Evolutionary conservation across 495 filamentous ascomycete genomes (phyloP), one percentile per base, ranked within the genome.

Genomic region (Tuber calosporum): DNA sequence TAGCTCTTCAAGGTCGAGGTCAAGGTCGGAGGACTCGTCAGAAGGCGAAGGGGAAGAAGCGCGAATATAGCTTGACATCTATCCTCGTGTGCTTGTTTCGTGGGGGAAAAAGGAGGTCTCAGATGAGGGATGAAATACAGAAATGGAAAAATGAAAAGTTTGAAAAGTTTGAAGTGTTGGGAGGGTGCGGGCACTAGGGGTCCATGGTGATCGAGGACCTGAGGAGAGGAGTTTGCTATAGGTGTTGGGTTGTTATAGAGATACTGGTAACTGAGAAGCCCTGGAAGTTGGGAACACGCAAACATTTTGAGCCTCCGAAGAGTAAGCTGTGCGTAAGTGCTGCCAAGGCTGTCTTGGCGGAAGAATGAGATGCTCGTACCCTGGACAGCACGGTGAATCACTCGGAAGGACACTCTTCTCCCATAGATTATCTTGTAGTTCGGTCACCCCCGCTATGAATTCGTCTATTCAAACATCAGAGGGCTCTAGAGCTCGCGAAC

Each of bases 1-100:
- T n/a, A 81, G 79, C 40, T 78, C 77, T 72, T 76, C 78, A 66
- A 80, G 77, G 39, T 80, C 78, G 19, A 80, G 78, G 69, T 80
- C 79, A 40, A 80, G 74, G 71, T 81, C 79, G 39, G 79, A 81
- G 58, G 79, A 81, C 53, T 78, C 72, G 43, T 69, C 58, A 15
- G 79, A 79, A 58, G 69, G 58, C 36, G 79, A 69, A 36, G 79
- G 79, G 37, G 79, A 80, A 71, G 75, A 73, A 40, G 73, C 53
- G 43, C 78, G 78, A 53, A 68, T 67, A 70, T 78, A 79, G 43
- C 62, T 72, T 62, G 76, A 77, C 75, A 77, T 77, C 67, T 39
- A 36, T 38, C 34, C 4, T 72, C 48, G 39, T 43, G 43, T 42
- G 30, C 42, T 26, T 40, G 38, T 41, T 53, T 26, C 42, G 73